Conservation (phyloP, 495 filamentous ascomycete species). For the Elaphomyces granulatus region DNA sequence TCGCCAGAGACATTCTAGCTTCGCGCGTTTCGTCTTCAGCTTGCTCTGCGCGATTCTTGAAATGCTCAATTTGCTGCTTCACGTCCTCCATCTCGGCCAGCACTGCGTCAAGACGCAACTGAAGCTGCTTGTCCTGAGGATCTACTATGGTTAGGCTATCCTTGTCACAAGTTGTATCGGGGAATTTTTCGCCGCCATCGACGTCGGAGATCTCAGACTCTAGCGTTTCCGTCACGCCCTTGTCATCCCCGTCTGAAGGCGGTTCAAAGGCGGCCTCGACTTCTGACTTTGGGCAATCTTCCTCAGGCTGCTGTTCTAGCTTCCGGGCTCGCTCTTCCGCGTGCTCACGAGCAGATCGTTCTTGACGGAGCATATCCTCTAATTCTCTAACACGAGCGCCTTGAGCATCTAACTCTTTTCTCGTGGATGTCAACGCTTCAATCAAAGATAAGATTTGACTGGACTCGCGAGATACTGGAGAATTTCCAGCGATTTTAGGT, state of each 20-base stretch:
- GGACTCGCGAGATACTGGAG: conserved; percentile 49
- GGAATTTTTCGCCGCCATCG: conserved; percentile 2
- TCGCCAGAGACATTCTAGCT: conserved; percentile 57
- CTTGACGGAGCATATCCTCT: conserved; percentile 62
- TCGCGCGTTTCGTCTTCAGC: conserved; percentile 60
- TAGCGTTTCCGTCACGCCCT: conserved; percentile 6
- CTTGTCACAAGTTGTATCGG: conserved; percentile 18
- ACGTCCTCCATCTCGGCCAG: conserved; percentile 70
- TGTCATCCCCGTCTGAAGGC: conserved; percentile 10
- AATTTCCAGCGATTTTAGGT: conserved; percentile 42
- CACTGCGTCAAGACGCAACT: conserved; percentile 65
- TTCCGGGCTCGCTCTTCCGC: conserved; percentile 69
- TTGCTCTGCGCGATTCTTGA: conserved; percentile 59
- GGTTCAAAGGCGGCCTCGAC: conserved; percentile 23
- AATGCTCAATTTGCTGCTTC: conserved; percentile 63
- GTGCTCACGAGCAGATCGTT: conserved; percentile 63
- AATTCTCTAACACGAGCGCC: conserved; percentile 63
- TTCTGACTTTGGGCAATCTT: conserved; percentile 11
- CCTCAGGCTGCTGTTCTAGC: conserved; percentile 38
- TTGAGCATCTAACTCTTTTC: conserved; percentile 67
- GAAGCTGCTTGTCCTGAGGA: conserved; percentile 33
- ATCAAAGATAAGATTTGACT: conserved; percentile 67
- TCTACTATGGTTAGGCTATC: conserved; percentile 19
- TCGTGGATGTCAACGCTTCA: conserved; percentile 65
- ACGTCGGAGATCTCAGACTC: conserved; percentile 7